Evolutionary conservation across 306 rosid genomes (phyloP).

Genomic region (Medicago ruthenica): DNA sequence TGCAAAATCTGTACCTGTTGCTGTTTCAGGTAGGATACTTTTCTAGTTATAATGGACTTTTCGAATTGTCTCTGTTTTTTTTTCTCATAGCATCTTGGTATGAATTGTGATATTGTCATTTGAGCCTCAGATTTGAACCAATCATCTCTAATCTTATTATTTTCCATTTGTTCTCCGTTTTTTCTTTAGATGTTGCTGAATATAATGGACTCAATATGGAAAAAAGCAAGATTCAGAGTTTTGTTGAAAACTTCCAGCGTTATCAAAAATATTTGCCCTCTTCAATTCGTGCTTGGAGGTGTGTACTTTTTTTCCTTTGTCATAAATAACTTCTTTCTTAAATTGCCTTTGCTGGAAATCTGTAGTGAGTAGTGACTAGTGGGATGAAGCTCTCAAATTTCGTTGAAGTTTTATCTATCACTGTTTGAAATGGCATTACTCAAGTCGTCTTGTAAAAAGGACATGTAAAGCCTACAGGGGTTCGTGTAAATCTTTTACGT

Average conservation of each 20-base stretch:
- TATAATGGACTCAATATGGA: constrained; percentile 33
- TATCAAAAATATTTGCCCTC: constrained; percentile 53
- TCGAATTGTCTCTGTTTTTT: constrained; percentile 16
- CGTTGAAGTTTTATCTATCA: constrained; percentile 8
- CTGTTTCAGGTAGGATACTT: constrained; percentile 42
- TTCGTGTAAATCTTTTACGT: constrained; percentile 12
- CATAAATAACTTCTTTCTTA: constrained; percentile 9
- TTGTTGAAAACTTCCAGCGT: constrained; percentile 31
- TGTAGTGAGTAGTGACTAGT: background rate
- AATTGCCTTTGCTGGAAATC: constrained; percentile 14
- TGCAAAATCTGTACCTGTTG: constrained; percentile 29
- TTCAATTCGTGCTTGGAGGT: constrained; percentile 64
- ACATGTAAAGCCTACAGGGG: background rate
- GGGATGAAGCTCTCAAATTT: constrained; percentile 7
- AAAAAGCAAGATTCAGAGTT: constrained; percentile 38
- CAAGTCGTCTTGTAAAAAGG: background rate
- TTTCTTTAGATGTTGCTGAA: constrained; percentile 47
- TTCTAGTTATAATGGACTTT: constrained; percentile 5
- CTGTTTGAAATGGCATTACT: background rate
- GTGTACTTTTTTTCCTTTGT: constrained; percentile 49
- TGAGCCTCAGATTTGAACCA: constrained; percentile 25
- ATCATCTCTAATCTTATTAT: constrained; percentile 34
- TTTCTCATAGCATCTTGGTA: constrained; percentile 15
- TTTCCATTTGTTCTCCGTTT: constrained; percentile 7
- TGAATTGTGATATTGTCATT: constrained; percentile 7